Conservation (phyloP, 306 rosid genomes). For the Sindora glabra region DNA sequence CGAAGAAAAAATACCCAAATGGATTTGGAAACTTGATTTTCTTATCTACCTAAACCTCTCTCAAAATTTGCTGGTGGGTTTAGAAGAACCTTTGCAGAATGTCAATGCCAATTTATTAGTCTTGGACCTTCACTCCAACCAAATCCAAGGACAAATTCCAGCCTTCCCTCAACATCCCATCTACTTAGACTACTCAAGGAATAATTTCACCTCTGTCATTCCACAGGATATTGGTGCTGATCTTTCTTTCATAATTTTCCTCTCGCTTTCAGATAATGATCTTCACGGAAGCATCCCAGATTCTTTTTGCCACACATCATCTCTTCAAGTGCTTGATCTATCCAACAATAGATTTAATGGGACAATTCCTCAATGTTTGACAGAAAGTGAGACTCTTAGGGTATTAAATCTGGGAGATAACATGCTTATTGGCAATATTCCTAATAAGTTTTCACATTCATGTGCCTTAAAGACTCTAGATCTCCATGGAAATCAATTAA, state of each 20-base stretch:
- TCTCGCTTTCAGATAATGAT: slow-evolving; percentile 25
- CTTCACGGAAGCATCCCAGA: slow-evolving; percentile 9
- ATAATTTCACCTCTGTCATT: slow-evolving; percentile 22
- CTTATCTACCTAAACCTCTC: slow-evolving; percentile 43
- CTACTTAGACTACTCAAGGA: slow-evolving; percentile 38
- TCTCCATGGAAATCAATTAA: slow-evolving; percentile 16
- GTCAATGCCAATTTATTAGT: background rate
- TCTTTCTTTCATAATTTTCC: background rate
- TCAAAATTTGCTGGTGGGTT: slow-evolving; percentile 19
- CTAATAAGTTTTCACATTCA: slow-evolving; percentile 3
- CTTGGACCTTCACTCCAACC: slow-evolving; percentile 45
- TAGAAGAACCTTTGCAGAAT: slow-evolving; percentile 20
- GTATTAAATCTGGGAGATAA: slow-evolving; percentile 28
- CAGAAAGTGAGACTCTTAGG: background rate
- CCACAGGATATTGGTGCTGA: slow-evolving; percentile 5
- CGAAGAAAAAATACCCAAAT: slow-evolving; percentile 34
- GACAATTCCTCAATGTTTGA: slow-evolving; percentile 28
- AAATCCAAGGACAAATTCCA: slow-evolving; percentile 23
- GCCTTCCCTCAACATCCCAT: background rate
- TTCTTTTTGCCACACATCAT: slow-evolving; percentile 28
- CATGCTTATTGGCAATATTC: slow-evolving; percentile 12
- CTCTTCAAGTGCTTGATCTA: slow-evolving; percentile 41
- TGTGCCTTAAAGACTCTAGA: slow-evolving; percentile 32
- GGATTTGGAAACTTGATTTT: slow-evolving; percentile 42
- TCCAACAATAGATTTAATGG: slow-evolving; percentile 28